phyloP scores from a whole-genome alignment of 345 rosid species.

The Salix viminalis region DNA sequence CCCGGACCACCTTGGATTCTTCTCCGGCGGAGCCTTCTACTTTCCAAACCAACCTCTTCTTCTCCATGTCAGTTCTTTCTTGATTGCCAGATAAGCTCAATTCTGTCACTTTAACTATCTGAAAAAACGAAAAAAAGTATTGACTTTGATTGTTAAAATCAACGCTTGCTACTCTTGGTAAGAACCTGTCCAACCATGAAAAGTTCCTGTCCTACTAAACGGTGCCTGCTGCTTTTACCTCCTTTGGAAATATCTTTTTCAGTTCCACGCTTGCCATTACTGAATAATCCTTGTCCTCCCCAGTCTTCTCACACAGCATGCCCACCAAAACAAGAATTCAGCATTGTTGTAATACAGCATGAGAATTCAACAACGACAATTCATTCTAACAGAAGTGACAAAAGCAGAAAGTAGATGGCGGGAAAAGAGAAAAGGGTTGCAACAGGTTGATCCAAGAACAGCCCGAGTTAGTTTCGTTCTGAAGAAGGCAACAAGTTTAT shows the following conservation, averaged over 20 bases:
- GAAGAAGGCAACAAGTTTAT: background rate
- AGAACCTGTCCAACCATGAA: background rate
- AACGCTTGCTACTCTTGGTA: background rate
- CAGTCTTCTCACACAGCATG: constrained; percentile 38
- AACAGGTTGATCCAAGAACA: too few species aligned
- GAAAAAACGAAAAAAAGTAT: constrained; percentile 4
- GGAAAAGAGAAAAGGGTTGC: too few species aligned
- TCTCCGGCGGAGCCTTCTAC: constrained; percentile 40
- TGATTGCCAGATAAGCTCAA: constrained; percentile 83
- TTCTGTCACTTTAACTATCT: constrained; percentile 64
- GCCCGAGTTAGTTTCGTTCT: too few species aligned
- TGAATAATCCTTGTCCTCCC: constrained; percentile 83
- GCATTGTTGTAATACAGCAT: background rate
- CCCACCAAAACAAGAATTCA: background rate
- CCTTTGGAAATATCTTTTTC: constrained; percentile 59
- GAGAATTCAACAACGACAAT: too few species aligned
- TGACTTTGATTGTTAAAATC: background rate
- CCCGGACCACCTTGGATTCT: constrained; percentile 46
- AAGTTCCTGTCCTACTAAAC: background rate
- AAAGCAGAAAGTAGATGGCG: too few species aligned
- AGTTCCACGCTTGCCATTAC: constrained; percentile 65
- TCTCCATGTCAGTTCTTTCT: constrained; percentile 76
- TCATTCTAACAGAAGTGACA: too few species aligned
- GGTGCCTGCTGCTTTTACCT: constrained; percentile 38
- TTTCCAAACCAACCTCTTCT: constrained; percentile 72